These are phyloP conservation scores for Cystobasidium slooffiae DNA, from an alignment of 1,284 basidiomycete species.

Conservation along the genomic window DNA sequence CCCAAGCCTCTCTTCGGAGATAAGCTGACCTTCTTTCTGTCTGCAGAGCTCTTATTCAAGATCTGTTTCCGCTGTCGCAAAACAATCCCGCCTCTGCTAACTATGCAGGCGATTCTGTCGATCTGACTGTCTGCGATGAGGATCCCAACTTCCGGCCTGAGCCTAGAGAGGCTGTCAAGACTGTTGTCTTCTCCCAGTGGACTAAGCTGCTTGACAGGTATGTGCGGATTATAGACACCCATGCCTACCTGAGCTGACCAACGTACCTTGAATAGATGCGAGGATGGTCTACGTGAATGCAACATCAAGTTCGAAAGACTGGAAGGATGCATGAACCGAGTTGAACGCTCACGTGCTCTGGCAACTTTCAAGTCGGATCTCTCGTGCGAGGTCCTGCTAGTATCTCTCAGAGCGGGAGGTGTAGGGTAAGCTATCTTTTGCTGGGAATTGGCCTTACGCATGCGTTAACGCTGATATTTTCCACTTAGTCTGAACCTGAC, in stretches of 20 bases:
- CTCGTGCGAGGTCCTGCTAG: slow-evolving; percentile 82
- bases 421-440: slow-evolving; percentile 70
- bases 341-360: slow-evolving; percentile 76
- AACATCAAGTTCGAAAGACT: slow-evolving; percentile 78
- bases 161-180: slow-evolving; percentile 71
- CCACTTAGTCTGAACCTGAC: slow-evolving; percentile 53
- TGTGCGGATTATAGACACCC: neutral
- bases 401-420: slow-evolving; percentile 91
- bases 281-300: slow-evolving; percentile 74
- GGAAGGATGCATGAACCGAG: slow-evolving; percentile 90
- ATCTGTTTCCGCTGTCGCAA: slow-evolving; percentile 54
- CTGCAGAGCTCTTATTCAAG: slow-evolving; percentile 48
- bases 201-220: slow-evolving; percentile 88
- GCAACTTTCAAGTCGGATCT: slow-evolving; percentile 74
- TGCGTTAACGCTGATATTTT: neutral
- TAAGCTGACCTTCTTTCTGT: neutral
- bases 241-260: slow-evolving; percentile 2
- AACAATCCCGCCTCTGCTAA: slow-evolving; percentile 53
- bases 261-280: slow-evolving; percentile 64
- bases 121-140: slow-evolving; percentile 62
- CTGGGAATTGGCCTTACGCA: too few relatives aligned
- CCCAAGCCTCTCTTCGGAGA: neutral
- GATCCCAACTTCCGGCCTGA: slow-evolving; percentile 62
- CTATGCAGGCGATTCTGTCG: slow-evolving; percentile 63
- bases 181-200: slow-evolving; percentile 96